Evolutionary conservation across 345 rosid species (phyloP).

Genomic region (Dimocarpus longan): DNA sequence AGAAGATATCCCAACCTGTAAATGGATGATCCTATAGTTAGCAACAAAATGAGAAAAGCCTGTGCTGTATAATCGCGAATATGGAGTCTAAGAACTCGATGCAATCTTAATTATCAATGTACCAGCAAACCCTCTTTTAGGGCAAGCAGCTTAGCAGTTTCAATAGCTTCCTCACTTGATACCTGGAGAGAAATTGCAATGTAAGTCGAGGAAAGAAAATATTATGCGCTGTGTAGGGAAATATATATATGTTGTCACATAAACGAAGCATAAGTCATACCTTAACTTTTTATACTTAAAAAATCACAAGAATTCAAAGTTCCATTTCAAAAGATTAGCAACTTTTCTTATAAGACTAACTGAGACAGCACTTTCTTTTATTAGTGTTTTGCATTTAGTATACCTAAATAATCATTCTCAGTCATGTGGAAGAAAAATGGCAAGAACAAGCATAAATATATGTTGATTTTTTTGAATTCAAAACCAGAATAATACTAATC

Average conservation of each 20-base stretch:
- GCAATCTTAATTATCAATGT: neutral
- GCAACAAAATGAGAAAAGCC: neutral
- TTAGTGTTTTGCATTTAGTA: neutral
- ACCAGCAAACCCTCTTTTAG: conserved; percentile 58
- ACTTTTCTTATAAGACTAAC: neutral
- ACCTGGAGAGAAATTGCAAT: conserved; percentile 32
- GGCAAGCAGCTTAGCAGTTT: conserved; percentile 49
- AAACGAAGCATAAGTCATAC: neutral
- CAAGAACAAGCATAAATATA: neutral
- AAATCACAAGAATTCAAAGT: neutral
- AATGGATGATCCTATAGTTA: neutral
- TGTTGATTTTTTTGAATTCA: too few species aligned
- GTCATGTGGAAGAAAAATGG: neutral
- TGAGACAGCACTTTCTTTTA: neutral
- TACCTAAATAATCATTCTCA: neutral
- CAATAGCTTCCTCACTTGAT: conserved; percentile 54
- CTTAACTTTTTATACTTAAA: neutral
- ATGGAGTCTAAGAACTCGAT: neutral
- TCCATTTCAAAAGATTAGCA: neutral
- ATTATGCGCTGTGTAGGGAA: neutral
- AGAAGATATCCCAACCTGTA: conserved; percentile 60
- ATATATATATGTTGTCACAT: neutral
- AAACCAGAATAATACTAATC: neutral
- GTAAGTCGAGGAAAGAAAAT: neutral
- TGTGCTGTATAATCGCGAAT: neutral